Conservation (phyloP, 2,329 filamentous ascomycete genomes). For the Diaporthe sp. region DNA sequence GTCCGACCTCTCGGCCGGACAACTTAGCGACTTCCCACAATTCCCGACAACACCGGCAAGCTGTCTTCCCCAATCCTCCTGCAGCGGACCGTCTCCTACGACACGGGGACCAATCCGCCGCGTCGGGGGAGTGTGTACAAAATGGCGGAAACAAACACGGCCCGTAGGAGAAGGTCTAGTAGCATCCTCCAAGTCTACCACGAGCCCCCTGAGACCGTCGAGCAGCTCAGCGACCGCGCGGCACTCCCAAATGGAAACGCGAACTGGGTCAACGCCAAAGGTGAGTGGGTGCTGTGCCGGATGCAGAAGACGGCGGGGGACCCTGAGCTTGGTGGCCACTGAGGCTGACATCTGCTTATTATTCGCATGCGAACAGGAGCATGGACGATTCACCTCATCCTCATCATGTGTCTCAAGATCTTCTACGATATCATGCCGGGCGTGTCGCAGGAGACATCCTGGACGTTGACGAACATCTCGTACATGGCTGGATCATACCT, state of each 20-base stretch:
- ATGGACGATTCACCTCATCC: slow-evolving; percentile 96
- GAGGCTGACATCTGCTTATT: slow-evolving; percentile 35
- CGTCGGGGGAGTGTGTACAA: slow-evolving; percentile 70
- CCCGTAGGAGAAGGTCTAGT: slow-evolving; percentile 90
- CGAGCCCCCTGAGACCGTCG: slow-evolving; percentile 94
- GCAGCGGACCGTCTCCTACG: slow-evolving; percentile 91
- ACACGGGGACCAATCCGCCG: slow-evolving; percentile 79
- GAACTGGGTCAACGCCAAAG: slow-evolving; percentile 99
- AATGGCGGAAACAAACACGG: slow-evolving; percentile 67
- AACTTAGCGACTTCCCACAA: slow-evolving; percentile 7
- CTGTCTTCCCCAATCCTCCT: slow-evolving; percentile 92
- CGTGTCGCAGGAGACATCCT: slow-evolving; percentile 97
- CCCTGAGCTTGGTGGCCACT: background rate
- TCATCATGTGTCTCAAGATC: slow-evolving; percentile 93
- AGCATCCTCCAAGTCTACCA: slow-evolving; percentile 94
- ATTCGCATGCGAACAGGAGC: slow-evolving; percentile 71
- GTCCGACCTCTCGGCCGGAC: slow-evolving; percentile 41
- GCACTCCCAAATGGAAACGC: slow-evolving; percentile 95
- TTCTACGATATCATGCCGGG: slow-evolving; percentile 97
- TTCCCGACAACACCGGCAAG: slow-evolving; percentile 82
- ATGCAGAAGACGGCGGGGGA: background rate
- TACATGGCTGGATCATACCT: slow-evolving; percentile 99
- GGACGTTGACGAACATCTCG: slow-evolving; percentile 98
- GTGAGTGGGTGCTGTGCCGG: slow-evolving; percentile 60
- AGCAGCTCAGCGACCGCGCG: slow-evolving; percentile 97